phyloP scores from a whole-genome alignment of 192 early-diverging fungal genomes.

The Glomus cerebriforme region DNA sequence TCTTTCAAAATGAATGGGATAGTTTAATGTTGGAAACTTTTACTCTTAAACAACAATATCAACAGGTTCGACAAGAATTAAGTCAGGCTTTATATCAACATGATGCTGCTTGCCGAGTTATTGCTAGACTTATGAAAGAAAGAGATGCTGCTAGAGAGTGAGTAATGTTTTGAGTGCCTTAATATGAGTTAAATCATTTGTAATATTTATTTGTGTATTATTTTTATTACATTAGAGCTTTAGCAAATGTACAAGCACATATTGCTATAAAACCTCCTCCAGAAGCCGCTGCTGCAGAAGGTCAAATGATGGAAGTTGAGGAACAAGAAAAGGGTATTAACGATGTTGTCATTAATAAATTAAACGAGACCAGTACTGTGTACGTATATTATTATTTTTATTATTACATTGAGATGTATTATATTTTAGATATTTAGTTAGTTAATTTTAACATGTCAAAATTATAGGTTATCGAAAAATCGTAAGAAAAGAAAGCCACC shows the following conservation, averaged over 20 bases:
- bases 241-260: constrained; percentile 63
- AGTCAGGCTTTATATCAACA: constrained; percentile 94
- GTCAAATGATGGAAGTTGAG: constrained; percentile 58
- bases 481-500: constrained; percentile 88
- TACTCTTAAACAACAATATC: constrained; percentile 89
- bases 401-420: not conserved
- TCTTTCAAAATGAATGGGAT: constrained; percentile 97
- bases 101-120: constrained; percentile 94
- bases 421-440: not conserved
- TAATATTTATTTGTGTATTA: not conserved
- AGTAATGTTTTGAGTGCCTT: not conserved
- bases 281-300: constrained; percentile 32
- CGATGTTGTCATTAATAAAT: constrained; percentile 50
- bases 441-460: constrained; percentile 33
- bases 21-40: constrained; percentile 93
- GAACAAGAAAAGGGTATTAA: constrained; percentile 40
- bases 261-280: constrained; percentile 49
- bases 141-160: constrained; percentile 84
- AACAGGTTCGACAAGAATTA: constrained; percentile 88
- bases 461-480: constrained; percentile 55
- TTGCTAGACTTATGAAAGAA: constrained; percentile 89
- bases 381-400: constrained; percentile 34
- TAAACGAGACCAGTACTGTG: constrained; percentile 53
- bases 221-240: constrained; percentile 43
- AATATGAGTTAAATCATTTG: not conserved